Conservation (phyloP, 805 yeast species). For the Zygosaccharomyces bisporus region DNA sequence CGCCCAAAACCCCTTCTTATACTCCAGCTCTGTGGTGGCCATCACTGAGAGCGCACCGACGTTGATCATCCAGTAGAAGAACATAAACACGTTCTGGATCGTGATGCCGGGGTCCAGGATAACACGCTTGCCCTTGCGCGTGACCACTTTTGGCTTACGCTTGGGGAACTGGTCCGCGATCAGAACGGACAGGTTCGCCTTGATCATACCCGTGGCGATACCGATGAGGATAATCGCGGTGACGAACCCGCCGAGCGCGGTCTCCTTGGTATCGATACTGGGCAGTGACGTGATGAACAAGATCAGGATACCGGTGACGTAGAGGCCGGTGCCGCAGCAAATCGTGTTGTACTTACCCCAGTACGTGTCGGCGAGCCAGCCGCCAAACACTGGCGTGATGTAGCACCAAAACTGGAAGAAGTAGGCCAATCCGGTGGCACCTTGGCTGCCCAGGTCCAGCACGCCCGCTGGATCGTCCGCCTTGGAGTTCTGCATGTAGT, state of each 20-base stretch:
- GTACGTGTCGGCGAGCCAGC: conserved; percentile 68
- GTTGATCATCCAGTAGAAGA: conserved; percentile 73
- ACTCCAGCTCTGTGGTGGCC: conserved; percentile 72
- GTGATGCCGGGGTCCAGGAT: conserved; percentile 67
- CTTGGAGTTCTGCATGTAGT: conserved; percentile 64
- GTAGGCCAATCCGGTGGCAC: conserved; percentile 69
- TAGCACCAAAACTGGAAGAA: conserved; percentile 82
- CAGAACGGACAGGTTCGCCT: conserved; percentile 63
- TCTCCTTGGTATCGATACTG: conserved; percentile 43
- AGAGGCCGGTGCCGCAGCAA: conserved; percentile 53
- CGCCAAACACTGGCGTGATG: conserved; percentile 74
- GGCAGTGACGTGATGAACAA: conserved; percentile 70
- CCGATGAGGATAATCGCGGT: conserved; percentile 51
- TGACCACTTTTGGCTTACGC: conserved; percentile 54
- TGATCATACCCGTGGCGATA: conserved; percentile 77
- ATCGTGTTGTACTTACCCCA: conserved; percentile 72
- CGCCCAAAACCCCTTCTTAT: conserved; percentile 64
- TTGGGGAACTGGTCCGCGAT: conserved; percentile 73
- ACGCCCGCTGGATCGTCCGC: conserved; percentile 48
- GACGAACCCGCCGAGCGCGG: conserved; percentile 60
- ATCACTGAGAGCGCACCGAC: conserved; percentile 70
- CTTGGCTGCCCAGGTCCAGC: conserved; percentile 53
- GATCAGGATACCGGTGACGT: conserved; percentile 58
- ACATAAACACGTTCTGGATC: conserved; percentile 68
- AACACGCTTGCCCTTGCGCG: conserved; percentile 61